Percentiles rank a stretch among this genome's conserved stretches.
phyloP scores from a whole-genome alignment of 176 grass and related monocot genomes.

The Carex myosuroides region DNA sequence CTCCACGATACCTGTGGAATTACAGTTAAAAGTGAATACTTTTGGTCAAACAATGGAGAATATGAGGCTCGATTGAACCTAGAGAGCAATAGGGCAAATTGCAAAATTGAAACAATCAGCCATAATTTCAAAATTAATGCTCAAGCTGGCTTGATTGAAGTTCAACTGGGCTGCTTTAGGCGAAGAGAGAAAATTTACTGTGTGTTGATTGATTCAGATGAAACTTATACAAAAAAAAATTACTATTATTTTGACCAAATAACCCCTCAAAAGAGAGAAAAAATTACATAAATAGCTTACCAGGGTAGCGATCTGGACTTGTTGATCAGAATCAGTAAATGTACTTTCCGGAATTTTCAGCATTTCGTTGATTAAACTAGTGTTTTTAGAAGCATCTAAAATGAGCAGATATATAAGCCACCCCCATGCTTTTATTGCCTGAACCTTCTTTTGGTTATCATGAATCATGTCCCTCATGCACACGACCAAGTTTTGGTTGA shows the following conservation, averaged over 20 bases:
- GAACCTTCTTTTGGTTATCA: slow-evolving; percentile 65
- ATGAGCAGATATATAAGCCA: slow-evolving; percentile 77
- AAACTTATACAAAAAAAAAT: not conserved
- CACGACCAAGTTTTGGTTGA: slow-evolving; percentile 49
- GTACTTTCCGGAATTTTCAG: slow-evolving; percentile 61
- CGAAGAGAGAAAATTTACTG: not conserved
- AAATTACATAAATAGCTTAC: slow-evolving; percentile 30
- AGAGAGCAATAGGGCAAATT: not conserved
- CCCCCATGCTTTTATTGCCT: slow-evolving; percentile 67
- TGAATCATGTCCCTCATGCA: slow-evolving; percentile 44
- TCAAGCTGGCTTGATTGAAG: not conserved
- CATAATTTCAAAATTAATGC: not conserved
- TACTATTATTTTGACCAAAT: not conserved
- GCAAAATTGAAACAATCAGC: not conserved
- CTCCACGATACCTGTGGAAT: slow-evolving; percentile 67
- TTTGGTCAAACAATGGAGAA: not conserved
- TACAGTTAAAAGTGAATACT: not conserved
- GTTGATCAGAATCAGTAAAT: slow-evolving; percentile 53
- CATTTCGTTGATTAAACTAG: slow-evolving; percentile 67
- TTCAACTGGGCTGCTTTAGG: not conserved
- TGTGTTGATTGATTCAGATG: not conserved
- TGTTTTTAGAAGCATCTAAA: slow-evolving; percentile 35
- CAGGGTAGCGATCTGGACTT: slow-evolving; percentile 66
- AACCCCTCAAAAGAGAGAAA: not conserved
- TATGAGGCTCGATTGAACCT: not conserved